These are phyloP conservation scores for Candida multigemmis DNA, from an alignment of 805 yeast species.

Conservation along the genomic window DNA sequence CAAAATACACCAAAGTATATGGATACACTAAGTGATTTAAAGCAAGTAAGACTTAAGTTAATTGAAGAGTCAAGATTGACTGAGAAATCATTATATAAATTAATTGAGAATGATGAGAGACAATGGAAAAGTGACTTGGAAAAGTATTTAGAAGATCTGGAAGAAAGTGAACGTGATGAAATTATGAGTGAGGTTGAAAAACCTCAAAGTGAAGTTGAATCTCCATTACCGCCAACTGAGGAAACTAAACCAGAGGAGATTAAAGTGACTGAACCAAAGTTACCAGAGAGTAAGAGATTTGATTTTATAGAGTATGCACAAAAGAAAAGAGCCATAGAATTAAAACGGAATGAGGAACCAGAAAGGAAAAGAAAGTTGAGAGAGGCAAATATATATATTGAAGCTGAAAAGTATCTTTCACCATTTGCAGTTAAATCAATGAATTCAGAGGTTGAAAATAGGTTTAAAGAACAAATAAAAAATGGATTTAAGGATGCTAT, in stretches of 20 bases:
- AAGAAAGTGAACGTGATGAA: constrained; percentile 7
- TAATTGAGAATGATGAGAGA: constrained; percentile 34
- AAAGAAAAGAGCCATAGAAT: constrained; percentile 32
- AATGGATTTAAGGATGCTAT: constrained; percentile 23
- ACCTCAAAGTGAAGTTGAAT: constrained; percentile 10
- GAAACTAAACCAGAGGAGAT: background rate
- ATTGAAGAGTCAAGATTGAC: constrained; percentile 78
- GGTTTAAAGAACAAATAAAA: constrained; percentile 12
- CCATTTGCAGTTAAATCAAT: constrained; percentile 21
- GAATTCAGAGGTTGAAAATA: constrained; percentile 12
- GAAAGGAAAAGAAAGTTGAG: constrained; percentile 11
- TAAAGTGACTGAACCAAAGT: constrained; percentile 4
- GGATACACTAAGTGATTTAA: constrained; percentile 57
- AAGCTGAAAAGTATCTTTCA: constrained; percentile 29
- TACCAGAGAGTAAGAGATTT: constrained; percentile 15
- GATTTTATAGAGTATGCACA: constrained; percentile 53
- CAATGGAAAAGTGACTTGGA: constrained; percentile 20
- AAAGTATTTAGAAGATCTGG: constrained; percentile 9
- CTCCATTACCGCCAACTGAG: background rate
- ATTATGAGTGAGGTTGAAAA: constrained; percentile 12
- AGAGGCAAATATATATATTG: constrained; percentile 20
- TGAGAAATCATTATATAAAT: constrained; percentile 63
- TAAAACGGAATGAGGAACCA: constrained; percentile 13
- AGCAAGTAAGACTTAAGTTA: constrained; percentile 57
- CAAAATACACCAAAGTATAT: constrained; percentile 65